Percentiles rank a stretch among this genome's conserved stretches.
These are phyloP conservation scores for Globisporangium solare DNA, from an alignment of 352 stramenopile genomes.

Conservation along the genomic window DNA sequence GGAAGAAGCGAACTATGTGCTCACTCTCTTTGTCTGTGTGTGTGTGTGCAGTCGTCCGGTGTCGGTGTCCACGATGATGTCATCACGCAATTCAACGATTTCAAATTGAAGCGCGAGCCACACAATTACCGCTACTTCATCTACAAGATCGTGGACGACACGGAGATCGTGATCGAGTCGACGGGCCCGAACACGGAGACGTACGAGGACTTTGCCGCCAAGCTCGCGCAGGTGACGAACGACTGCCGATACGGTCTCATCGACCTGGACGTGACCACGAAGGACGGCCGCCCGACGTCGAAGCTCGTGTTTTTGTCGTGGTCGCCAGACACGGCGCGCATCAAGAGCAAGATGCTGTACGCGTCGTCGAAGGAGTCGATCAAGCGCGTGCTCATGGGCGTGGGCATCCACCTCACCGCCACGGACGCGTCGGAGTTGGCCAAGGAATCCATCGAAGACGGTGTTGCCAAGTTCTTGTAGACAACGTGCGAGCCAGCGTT, in stretches of 20 bases:
- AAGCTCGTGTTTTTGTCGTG: constrained; percentile 93
- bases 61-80: constrained; percentile 92
- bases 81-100: constrained; percentile 91
- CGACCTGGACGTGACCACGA: constrained; percentile 86
- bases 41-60: constrained; percentile 81
- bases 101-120: constrained; percentile 92
- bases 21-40: constrained; percentile 2
- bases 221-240: constrained; percentile 66
- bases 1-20: too few relatives aligned
- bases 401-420: constrained; percentile 94
- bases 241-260: constrained; percentile 89
- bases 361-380: constrained; percentile 93
- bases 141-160: constrained; percentile 93
- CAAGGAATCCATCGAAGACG: constrained; percentile 72
- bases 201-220: constrained; percentile 86
- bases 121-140: constrained; percentile 95
- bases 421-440: constrained; percentile 89
- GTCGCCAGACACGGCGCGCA: constrained; percentile 90
- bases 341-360: constrained; percentile 97
- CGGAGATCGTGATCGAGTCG: constrained; percentile 92
- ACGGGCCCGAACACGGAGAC: constrained; percentile 67
- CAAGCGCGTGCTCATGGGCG: constrained; percentile 91
- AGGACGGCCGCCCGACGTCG: constrained; percentile 84
- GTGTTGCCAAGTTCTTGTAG: constrained; percentile 88
- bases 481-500: constrained; percentile 8